Conservation (phyloP, 768 basidiomycete genomes). For the Termitomyces sp. region DNA sequence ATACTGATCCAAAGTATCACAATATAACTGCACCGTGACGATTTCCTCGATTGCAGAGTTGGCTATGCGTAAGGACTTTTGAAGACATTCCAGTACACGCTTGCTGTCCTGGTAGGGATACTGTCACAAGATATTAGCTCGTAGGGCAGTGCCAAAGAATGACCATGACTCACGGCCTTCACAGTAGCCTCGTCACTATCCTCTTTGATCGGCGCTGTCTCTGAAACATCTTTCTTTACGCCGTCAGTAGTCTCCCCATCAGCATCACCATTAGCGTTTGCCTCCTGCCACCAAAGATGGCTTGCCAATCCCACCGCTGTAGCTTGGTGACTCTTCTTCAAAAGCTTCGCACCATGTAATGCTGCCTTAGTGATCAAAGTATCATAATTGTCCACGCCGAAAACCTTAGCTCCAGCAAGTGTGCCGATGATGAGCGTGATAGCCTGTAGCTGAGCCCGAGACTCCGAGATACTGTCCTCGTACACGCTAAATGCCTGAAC, state of each 20-base stretch:
- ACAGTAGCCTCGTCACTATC: constrained; percentile 34
- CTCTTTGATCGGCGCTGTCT: constrained; percentile 33
- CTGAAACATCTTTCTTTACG: constrained; percentile 26
- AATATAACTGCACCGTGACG: constrained; percentile 93
- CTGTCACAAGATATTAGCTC: constrained; percentile 25
- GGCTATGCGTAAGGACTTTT: constrained; percentile 94
- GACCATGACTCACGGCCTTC: constrained; percentile 47
- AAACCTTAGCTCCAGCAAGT: constrained; percentile 84
- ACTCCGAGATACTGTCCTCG: constrained; percentile 96
- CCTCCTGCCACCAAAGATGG: constrained; percentile 98
- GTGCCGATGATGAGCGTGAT: constrained; percentile 94
- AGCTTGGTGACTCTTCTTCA: constrained; percentile 98
- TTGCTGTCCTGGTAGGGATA: constrained; percentile 93
- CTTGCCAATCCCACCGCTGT: constrained; percentile 92
- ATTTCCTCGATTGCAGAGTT: constrained; percentile 97
- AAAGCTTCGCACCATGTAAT: constrained; percentile 87
- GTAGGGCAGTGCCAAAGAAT: neutral
- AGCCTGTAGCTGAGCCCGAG: constrained; percentile 92
- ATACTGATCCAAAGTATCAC: constrained; percentile 94
- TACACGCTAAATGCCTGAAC: constrained; percentile 98
- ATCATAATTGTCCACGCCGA: constrained; percentile 92
- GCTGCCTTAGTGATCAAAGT: constrained; percentile 99
- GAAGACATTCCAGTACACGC: constrained; percentile 94
- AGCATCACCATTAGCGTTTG: constrained; percentile 27
- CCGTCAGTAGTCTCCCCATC: constrained; percentile 32